A percentile compares a stretch with the other conserved stretches of the same genome.
phyloP scores from a whole-genome alignment of 768 basidiomycete genomes.

The Neoboletus magnificus region DNA sequence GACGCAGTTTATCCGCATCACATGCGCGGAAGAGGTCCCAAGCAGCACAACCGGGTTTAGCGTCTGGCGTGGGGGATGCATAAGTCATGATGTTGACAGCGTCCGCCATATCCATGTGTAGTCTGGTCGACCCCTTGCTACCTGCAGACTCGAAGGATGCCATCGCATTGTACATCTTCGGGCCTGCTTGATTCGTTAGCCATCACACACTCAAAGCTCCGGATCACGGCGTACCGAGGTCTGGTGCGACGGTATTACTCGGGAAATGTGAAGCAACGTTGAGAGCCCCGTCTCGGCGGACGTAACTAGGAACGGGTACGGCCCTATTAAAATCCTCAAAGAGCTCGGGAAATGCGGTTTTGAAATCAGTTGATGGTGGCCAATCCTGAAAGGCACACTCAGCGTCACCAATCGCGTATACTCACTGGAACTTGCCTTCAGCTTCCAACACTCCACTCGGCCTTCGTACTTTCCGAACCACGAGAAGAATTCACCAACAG shows the following conservation, averaged over 20 bases:
- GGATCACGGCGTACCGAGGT: constrained; percentile 55
- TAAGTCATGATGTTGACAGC: constrained; percentile 91
- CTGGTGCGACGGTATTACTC: constrained; percentile 70
- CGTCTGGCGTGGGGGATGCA: constrained; percentile 55
- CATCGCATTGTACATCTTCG: constrained; percentile 95
- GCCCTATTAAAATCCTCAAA: constrained; percentile 81
- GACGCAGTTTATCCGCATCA: constrained; percentile 74
- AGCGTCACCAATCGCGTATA: not conserved
- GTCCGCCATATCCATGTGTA: constrained; percentile 95
- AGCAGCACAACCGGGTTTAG: constrained; percentile 70
- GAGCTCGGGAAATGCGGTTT: constrained; percentile 74
- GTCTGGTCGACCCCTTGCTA: constrained; percentile 79
- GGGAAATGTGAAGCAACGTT: constrained; percentile 93
- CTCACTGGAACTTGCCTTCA: constrained; percentile 54
- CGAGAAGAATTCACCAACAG: constrained; percentile 76
- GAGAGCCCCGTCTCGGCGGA: constrained; percentile 83
- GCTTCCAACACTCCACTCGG: constrained; percentile 60
- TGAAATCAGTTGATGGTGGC: constrained; percentile 87
- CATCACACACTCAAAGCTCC: not conserved
- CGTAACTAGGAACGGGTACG: constrained; percentile 86
- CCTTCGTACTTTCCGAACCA: constrained; percentile 68
- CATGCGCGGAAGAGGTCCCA: constrained; percentile 90
- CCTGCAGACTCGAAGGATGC: constrained; percentile 62
- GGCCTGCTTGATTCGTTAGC: constrained; percentile 47
- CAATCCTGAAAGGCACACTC: constrained; percentile 61